phyloP scores from a whole-genome alignment of 257 asterid genomes.

The Gentiana dahurica region DNA sequence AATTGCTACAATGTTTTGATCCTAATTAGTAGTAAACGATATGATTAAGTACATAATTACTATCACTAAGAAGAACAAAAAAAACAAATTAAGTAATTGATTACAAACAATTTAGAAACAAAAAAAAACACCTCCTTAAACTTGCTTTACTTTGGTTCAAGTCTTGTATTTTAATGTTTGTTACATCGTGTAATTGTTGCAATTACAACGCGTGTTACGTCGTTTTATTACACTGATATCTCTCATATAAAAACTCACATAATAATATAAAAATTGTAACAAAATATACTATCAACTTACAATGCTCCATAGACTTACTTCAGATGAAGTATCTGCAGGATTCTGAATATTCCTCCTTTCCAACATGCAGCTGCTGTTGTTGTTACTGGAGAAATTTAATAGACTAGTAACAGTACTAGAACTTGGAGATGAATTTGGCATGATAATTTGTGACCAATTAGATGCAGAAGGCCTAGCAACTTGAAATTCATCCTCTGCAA shows the following conservation, averaged over 20 bases:
- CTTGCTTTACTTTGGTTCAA: not conserved
- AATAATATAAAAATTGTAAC: no score
- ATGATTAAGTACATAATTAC: no score
- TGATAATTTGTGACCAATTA: slow-evolving; percentile 24
- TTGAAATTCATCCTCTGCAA: slow-evolving; percentile 18
- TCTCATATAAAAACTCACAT: not conserved
- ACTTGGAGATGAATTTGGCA: slow-evolving; percentile 48
- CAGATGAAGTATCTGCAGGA: slow-evolving; percentile 49
- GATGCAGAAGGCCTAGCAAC: slow-evolving; percentile 12
- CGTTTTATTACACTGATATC: no score
- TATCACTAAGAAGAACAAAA: not conserved
- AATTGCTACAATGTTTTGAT: no score
- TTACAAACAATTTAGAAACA: no score
- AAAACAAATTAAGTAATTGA: slow-evolving; percentile 1
- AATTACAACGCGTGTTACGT: no score
- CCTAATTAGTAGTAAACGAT: no score
- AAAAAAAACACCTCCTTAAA: not conserved
- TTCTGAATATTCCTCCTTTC: slow-evolving; percentile 25
- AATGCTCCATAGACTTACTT: slow-evolving; percentile 23
- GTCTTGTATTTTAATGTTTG: not conserved
- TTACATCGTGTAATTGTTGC: no score
- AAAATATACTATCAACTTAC: no score
- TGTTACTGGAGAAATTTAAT: slow-evolving; percentile 39
- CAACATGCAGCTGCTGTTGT: slow-evolving; percentile 6
- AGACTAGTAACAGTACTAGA: slow-evolving; percentile 47